phyloP scores from a whole-genome alignment of 495 filamentous ascomycete genomes.

The Mycothermus thermophilus region DNA sequence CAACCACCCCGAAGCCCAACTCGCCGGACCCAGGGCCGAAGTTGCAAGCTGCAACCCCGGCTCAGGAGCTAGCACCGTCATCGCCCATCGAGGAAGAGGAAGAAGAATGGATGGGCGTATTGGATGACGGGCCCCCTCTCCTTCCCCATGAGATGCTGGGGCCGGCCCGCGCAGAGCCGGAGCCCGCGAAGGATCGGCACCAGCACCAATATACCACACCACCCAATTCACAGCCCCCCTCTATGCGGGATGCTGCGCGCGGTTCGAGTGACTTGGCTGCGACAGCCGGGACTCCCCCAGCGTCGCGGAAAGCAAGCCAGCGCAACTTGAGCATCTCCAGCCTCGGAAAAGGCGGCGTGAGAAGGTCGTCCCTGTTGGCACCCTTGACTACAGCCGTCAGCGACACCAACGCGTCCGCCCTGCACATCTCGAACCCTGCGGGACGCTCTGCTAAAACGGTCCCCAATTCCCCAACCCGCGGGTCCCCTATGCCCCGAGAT shows the following conservation, averaged over 20 bases:
- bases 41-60: constrained; percentile 15
- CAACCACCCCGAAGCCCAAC: constrained; percentile 22
- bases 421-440: constrained; percentile 64
- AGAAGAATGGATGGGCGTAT: constrained; percentile 11
- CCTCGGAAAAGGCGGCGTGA: constrained; percentile 25
- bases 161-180: constrained; percentile 19
- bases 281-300: constrained; percentile 13
- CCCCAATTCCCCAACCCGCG: constrained; percentile 39
- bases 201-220: constrained; percentile 42
- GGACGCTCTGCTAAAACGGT: constrained; percentile 42
- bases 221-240: constrained; percentile 42
- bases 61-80: constrained; percentile 3
- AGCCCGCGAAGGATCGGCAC: constrained; percentile 19
- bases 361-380: constrained; percentile 37
- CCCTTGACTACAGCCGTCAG: constrained; percentile 55
- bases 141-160: constrained; percentile 34
- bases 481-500: constrained; percentile 33
- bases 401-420: constrained; percentile 50
- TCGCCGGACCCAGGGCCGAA: constrained; percentile 23
- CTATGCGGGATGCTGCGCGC: constrained; percentile 40
- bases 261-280: too few relatives aligned
- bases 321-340: constrained; percentile 31
- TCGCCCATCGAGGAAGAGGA: constrained; percentile 12
- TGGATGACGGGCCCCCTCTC: constrained; percentile 37
- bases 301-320: constrained; percentile 15